phyloP scores from a whole-genome alignment of 2,329 filamentous ascomycete genomes.

The Microcyclosporella mali region DNA sequence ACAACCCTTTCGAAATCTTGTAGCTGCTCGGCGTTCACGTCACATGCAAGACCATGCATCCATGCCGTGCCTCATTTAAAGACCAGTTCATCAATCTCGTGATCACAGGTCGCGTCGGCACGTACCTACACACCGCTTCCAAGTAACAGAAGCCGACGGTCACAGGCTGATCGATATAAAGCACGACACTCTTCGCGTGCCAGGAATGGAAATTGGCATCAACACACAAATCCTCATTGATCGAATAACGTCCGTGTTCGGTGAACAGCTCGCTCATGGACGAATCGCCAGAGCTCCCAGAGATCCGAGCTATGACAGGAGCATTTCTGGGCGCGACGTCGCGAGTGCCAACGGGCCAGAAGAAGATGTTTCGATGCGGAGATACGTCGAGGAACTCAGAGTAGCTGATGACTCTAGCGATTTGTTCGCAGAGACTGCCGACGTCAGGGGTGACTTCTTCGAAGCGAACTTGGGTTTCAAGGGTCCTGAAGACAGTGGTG shows the following conservation, averaged over 20 bases:
- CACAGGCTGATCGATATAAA: conserved; percentile 60
- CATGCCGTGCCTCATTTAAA: too few relatives aligned
- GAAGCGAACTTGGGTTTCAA: too few relatives aligned
- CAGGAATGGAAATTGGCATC: conserved; percentile 57
- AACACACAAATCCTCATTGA: conserved; percentile 42
- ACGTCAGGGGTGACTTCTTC: not conserved
- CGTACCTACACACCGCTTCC: conserved; percentile 34
- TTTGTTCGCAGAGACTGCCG: conserved; percentile 1
- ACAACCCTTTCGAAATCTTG: too few relatives aligned
- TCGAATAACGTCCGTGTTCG: conserved; percentile 52
- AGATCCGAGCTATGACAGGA: conserved; percentile 56
- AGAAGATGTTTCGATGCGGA: not conserved
- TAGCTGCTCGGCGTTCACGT: too few relatives aligned
- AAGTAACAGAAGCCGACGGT: conserved; percentile 52
- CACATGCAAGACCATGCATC: too few relatives aligned
- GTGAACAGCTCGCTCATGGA: conserved; percentile 58
- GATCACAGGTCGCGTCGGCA: conserved; percentile 1
- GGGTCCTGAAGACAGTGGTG: too few relatives aligned
- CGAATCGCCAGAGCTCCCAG: conserved; percentile 58
- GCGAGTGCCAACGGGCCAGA: conserved; percentile 50
- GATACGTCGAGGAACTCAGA: not conserved
- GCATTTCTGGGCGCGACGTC: conserved; percentile 38
- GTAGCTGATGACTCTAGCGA: not conserved
- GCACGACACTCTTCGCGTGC: conserved; percentile 49
- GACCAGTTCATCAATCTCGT: not conserved